Percentiles rank a stretch among this genome's conserved stretches.
Evolutionary conservation across 331 rosid genomes (phyloP).

Genomic region (Spiraea crenata): DNA sequence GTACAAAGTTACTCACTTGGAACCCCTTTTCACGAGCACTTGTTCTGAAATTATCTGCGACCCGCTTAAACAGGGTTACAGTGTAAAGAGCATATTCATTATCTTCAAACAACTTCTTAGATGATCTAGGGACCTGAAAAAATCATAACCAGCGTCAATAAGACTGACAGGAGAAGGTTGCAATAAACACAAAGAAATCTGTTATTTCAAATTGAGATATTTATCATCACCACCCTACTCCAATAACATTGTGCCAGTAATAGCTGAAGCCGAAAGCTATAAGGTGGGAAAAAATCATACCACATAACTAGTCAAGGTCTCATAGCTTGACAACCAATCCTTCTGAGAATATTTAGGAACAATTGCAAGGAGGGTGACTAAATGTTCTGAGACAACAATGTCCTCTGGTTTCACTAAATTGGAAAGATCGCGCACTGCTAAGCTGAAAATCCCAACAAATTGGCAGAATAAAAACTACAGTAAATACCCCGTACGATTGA

Average conservation of each 20-base stretch:
- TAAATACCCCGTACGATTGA: neutral
- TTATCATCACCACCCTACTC: constrained; percentile 13
- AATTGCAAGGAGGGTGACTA: constrained; percentile 82
- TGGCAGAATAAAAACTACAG: constrained; percentile 24
- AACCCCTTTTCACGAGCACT: constrained; percentile 87
- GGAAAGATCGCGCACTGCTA: constrained; percentile 95
- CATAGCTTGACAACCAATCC: constrained; percentile 92
- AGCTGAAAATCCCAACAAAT: constrained; percentile 43
- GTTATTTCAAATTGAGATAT: constrained; percentile 20
- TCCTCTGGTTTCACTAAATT: constrained; percentile 88
- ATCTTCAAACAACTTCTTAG: constrained; percentile 86
- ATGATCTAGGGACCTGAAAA: constrained; percentile 91
- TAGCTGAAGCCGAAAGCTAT: constrained; percentile 14
- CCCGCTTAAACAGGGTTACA: constrained; percentile 82
- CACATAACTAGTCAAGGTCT: constrained; percentile 83
- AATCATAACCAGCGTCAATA: constrained; percentile 35
- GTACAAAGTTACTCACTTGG: constrained; percentile 59
- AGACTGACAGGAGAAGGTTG: constrained; percentile 27
- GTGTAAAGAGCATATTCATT: constrained; percentile 92
- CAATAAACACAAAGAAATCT: constrained; percentile 15
- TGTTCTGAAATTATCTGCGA: constrained; percentile 86
- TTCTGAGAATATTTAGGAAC: constrained; percentile 92
- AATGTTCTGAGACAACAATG: constrained; percentile 75
- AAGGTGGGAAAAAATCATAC: constrained; percentile 39
- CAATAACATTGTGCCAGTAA: constrained; percentile 15